Evolutionary conservation across 495 filamentous ascomycete genomes (phyloP), one percentile per base, ranked within the genome.

Genomic region (Penicillium daleae): DNA sequence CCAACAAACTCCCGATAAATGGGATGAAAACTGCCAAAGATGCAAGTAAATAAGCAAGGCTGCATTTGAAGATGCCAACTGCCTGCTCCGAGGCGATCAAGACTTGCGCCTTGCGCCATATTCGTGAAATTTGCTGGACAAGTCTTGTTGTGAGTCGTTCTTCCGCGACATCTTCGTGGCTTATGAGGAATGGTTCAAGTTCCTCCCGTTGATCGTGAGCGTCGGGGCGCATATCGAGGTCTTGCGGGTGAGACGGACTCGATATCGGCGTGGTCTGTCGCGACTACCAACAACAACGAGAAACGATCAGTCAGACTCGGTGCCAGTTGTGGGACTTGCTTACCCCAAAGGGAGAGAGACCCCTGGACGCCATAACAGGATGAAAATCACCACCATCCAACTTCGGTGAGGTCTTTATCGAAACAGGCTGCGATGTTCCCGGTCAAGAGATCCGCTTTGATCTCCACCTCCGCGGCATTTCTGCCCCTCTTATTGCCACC

Each of bases 11-110:
- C 4, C 92, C 86, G 53, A 97, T 81, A 6, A 85, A 83, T 6
- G 87, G 85, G 64, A 91, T 87, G 68, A 94, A 97, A 1, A 94
- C 97, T 13, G 88, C 92, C 71, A 97, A 76, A 59, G 92, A 96
- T 15, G 90, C 95, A 19, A 98, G 70, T 6, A 96, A 77, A 77
- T 98, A 99, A 6, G 93, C 95, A 51, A 99, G 76, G 50, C 92
- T 92, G 81, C 93, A 99, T 75, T 99, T 99, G 62, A 97, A 77
- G 59, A 96, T 89, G 33, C 87, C 89, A 58, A 86, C 86, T 4
- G 90, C 92, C 8, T 76, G 85, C 58, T 82, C 83, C 0, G 87
- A 88, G 0, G 67, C 78, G 6, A 76, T 48, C 50, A 85, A 85
- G 17, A 66, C 55, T 53, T 76, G 74, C 51, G 49, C 15, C 49